Evolutionary conservation across 2,329 filamentous ascomycete species (phyloP).

Genomic region (Chaetomiaceae sp.): DNA sequence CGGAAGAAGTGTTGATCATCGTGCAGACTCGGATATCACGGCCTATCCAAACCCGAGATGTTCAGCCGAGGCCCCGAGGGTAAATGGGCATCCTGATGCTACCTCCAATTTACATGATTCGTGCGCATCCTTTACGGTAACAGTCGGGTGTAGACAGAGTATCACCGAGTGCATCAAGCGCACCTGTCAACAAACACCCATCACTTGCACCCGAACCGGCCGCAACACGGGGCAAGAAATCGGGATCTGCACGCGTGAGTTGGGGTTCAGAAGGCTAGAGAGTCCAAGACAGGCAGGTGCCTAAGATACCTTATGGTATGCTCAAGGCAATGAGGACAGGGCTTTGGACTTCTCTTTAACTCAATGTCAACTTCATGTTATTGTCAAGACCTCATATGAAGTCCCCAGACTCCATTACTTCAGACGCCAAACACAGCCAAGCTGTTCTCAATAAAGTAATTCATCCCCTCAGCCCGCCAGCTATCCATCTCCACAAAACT

Average conservation of each 20-base stretch:
- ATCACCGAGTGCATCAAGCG: background rate
- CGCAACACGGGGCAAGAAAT: too few relatives aligned
- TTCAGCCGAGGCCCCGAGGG: too few relatives aligned
- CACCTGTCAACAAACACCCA: background rate
- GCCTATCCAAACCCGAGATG: background rate
- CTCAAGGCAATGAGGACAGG: too few relatives aligned
- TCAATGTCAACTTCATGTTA: background rate
- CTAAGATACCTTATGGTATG: too few relatives aligned
- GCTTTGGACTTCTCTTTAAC: too few relatives aligned
- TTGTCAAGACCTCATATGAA: background rate
- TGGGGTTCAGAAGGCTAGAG: too few relatives aligned
- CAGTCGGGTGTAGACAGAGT: too few relatives aligned
- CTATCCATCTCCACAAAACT: constrained; percentile 3
- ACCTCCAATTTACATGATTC: background rate
- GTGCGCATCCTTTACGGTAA: background rate
- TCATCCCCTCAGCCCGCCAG: constrained; percentile 5
- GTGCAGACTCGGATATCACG: too few relatives aligned
- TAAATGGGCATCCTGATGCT: background rate
- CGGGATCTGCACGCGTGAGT: too few relatives aligned
- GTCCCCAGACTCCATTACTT: too few relatives aligned
- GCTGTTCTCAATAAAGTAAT: constrained; percentile 1
- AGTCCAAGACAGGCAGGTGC: background rate
- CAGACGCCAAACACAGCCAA: background rate
- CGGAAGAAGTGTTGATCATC: too few relatives aligned
- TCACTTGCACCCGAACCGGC: too few relatives aligned